Conservation (phyloP, 2,329 filamentous ascomycete genomes). For the Claviceps monticola region DNA sequence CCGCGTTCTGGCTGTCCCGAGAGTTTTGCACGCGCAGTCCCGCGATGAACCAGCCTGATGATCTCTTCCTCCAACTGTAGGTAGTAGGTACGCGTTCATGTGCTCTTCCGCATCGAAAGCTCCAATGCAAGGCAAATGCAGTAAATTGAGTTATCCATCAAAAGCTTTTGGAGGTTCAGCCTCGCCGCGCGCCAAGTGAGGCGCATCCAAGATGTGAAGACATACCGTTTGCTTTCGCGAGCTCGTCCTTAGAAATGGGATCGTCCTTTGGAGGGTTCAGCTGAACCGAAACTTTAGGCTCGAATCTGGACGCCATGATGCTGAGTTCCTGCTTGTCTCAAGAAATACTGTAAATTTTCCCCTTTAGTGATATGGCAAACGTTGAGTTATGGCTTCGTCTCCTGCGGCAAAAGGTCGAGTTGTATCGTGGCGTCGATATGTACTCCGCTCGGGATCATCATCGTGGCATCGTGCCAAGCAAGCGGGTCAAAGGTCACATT, state of each 20-base stretch:
- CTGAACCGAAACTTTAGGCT: slow-evolving; percentile 61
- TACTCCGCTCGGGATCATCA: slow-evolving; percentile 2
- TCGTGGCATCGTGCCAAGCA: no score
- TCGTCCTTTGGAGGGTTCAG: slow-evolving; percentile 81
- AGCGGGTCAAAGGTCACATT: slow-evolving; percentile 9
- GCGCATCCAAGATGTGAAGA: not conserved
- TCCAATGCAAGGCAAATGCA: not conserved
- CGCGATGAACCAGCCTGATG: not conserved
- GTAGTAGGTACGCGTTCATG: no score
- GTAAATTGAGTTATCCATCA: not conserved
- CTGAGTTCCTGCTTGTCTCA: not conserved
- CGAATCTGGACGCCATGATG: slow-evolving; percentile 52
- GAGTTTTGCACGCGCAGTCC: not conserved
- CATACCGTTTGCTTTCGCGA: slow-evolving; percentile 73
- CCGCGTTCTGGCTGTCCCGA: not conserved
- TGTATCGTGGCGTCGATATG: not conserved
- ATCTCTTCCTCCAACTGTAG: no score
- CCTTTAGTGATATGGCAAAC: not conserved
- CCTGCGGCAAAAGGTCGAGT: not conserved
- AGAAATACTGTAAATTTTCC: no score
- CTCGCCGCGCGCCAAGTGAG: not conserved
- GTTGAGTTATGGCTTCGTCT: not conserved
- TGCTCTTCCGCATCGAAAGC: not conserved
- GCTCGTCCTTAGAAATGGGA: slow-evolving; percentile 64
- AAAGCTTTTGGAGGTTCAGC: not conserved